Evolutionary conservation across 495 filamentous ascomycete species (phyloP).

Genomic region (Lophiostoma macrostomum): DNA sequence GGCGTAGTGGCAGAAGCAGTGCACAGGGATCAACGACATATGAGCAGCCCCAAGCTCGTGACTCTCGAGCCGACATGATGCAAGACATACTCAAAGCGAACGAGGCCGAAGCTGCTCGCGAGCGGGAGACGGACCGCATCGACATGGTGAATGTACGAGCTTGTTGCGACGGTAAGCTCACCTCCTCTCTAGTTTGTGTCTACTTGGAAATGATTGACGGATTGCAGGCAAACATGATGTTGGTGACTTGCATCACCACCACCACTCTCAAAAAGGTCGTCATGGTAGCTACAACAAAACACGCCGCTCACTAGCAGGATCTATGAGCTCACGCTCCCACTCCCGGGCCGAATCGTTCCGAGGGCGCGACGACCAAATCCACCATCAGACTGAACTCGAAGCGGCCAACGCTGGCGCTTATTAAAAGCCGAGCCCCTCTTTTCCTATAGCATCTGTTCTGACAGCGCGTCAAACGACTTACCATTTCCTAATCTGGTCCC

Average conservation of each 20-base stretch:
- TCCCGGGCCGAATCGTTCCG: conserved; percentile 23
- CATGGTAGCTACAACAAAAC: conserved; percentile 19
- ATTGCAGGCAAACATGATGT: conserved; percentile 72
- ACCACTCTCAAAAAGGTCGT: conserved; percentile 18
- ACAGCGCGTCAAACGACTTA: conserved; percentile 25
- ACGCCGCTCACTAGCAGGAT: conserved; percentile 11
- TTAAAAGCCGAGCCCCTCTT: conserved; percentile 11
- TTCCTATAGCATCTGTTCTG: conserved; percentile 18
- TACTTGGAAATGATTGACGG: conserved; percentile 2
- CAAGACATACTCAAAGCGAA: conserved; percentile 60
- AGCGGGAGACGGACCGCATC: conserved; percentile 62
- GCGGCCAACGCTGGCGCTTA: conserved; percentile 4
- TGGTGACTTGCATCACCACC: conserved; percentile 51
- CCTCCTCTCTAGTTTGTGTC: conserved; percentile 1
- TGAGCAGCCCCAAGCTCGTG: conserved; percentile 65
- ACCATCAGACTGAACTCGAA: conserved; percentile 14
- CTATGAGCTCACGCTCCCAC: conserved; percentile 25
- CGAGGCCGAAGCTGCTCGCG: conserved; percentile 45
- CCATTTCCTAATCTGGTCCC: conserved; percentile 16
- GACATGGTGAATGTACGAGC: conserved; percentile 87
- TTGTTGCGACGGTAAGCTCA: conserved; percentile 86
- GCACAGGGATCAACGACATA: conserved; percentile 53
- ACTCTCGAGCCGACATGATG: conserved; percentile 77
- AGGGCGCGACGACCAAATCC: background rate
- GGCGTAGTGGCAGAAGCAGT: conserved; percentile 30